phyloP scores from a whole-genome alignment of 1,284 basidiomycete genomes.

The Malassezia sp. region DNA sequence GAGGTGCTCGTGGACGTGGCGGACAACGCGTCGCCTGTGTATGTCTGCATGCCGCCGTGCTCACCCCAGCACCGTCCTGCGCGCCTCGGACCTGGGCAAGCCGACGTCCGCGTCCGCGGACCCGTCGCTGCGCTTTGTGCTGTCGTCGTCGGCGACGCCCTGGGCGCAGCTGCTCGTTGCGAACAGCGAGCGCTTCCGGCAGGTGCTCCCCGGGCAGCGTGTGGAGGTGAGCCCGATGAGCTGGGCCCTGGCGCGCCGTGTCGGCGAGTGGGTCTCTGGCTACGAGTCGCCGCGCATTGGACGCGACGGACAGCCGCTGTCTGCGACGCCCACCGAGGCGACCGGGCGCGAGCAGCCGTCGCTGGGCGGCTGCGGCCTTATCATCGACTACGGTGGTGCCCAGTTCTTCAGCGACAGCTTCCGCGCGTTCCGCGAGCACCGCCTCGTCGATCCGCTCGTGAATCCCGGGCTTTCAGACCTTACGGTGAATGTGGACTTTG shows the following conservation, averaged over 20 bases:
- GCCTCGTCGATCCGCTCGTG: conserved; percentile 72
- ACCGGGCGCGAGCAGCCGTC: conserved; percentile 18
- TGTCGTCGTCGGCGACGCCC: conserved; percentile 58
- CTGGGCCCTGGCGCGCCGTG: conserved; percentile 33
- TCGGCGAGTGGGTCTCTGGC: conserved; percentile 38
- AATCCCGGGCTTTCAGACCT: conserved; percentile 78
- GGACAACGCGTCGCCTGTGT: no score
- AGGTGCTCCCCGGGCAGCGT: conserved; percentile 32
- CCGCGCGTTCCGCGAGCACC: conserved; percentile 80
- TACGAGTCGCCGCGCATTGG: conserved; percentile 15
- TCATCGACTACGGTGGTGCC: conserved; percentile 81
- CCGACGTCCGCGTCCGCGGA: conserved; percentile 26
- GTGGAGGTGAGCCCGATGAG: conserved; percentile 39
- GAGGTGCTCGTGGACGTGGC: conserved; percentile 65
- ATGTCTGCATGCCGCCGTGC: no score
- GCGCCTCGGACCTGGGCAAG: conserved; percentile 20
- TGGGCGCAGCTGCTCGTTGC: conserved; percentile 53
- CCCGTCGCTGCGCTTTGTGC: conserved; percentile 54
- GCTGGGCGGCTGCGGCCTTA: conserved; percentile 63
- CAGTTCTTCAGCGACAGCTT: conserved; percentile 64
- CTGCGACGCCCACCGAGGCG: conserved; percentile 4
- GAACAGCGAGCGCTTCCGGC: conserved; percentile 27
- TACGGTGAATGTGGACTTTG: conserved; percentile 92
- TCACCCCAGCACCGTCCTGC: conserved; percentile 26
- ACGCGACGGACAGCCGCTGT: conserved; percentile 1